Base-by-base conservation (phyloP, 2,329 filamentous ascomycete species). In the Furcasterigmium sp. region DNA sequence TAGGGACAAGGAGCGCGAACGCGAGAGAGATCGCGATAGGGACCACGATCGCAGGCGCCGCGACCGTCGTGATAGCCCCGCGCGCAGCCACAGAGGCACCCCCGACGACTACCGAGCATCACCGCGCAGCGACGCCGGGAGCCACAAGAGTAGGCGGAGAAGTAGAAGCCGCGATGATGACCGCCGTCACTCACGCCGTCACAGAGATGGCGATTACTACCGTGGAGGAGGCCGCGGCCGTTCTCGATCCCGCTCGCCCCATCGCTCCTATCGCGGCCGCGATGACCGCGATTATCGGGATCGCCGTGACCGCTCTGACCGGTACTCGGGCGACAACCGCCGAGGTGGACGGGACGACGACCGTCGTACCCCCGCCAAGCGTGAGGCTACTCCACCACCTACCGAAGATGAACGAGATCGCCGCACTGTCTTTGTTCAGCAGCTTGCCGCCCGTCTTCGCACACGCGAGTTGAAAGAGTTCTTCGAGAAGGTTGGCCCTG, bases 341-440 rank as follows among this genome's bases (percentile, higher is more conserved):
- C 76, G 81, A 55, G 72, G 72, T 43, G 23, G 23, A 26, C 68
- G 72, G 47, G 75, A 79, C 41, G 72, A 77, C 10, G 68, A 70
- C 23, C 63, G 60, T 35, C 59, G 64, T 43, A 62, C 62, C 37
- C 41, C 42, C 32, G 50, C 63, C 30, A 70, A 63, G 56, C 66
- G 65, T 53, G 76, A 80, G 49, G 64, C 62, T 44, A 82, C 85
- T 42, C 85, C 89, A 21, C 82, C 87, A 59, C 80, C 87, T 47
- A 95, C 87, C 56, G 91, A 96, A 64, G 93, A 97, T 68, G 93
- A 98, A 69, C 86, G 91, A 60, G 93, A 98, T 70, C 85, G 89
- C 56, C 87, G 93, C 57, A 98, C 94, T 46, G 89, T 98, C 46
- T 98, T 98, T 62, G 93, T 98, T 43, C 93, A 98, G 73, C 93